A percentile compares a stretch with the other conserved stretches of the same genome.
These are phyloP conservation scores for Bremia lactucae DNA, from an alignment of 352 stramenopile genomes.

Conservation along the genomic window DNA sequence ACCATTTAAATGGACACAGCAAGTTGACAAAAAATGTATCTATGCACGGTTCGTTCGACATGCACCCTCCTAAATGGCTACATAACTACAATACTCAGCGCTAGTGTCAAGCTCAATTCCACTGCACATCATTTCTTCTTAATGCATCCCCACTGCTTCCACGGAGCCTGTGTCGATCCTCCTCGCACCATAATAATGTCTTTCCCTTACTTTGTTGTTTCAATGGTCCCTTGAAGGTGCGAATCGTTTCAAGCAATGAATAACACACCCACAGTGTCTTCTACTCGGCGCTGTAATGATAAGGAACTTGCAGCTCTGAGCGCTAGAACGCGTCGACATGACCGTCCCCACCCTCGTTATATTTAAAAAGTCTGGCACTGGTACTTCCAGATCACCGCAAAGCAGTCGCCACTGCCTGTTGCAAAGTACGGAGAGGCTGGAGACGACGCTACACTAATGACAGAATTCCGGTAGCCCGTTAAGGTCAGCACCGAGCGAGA, in stretches of 20 bases:
- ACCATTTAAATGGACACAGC: constrained; percentile 2
- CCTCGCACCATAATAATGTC: no score
- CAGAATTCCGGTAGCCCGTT: constrained; percentile 78
- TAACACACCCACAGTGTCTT: no score
- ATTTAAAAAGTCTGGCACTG: constrained; percentile 84
- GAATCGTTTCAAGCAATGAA: no score
- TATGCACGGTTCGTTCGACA: constrained; percentile 10
- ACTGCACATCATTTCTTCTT: constrained; percentile 29
- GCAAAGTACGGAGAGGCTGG: constrained; percentile 76
- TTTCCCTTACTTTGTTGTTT: no score
- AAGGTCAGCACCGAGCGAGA: constrained; percentile 74
- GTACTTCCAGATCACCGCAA: constrained; percentile 84
- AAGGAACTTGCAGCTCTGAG: constrained; percentile 2
- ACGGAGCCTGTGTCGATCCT: no score
- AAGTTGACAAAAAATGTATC: constrained; percentile 17
- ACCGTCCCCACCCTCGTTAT: constrained; percentile 21
- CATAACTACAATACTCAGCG: constrained; percentile 11
- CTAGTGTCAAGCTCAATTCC: constrained; percentile 22
- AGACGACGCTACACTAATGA: constrained; percentile 83
- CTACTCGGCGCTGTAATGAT: no score
- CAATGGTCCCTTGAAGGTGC: no score
- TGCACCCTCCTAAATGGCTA: constrained; percentile 4
- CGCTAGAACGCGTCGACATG: constrained; percentile 15
- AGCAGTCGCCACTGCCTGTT: constrained; percentile 75
- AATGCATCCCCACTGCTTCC: no score